Base-by-base conservation (phyloP, 2,329 filamentous ascomycete genomes). In the Neonectria magnoliae region DNA sequence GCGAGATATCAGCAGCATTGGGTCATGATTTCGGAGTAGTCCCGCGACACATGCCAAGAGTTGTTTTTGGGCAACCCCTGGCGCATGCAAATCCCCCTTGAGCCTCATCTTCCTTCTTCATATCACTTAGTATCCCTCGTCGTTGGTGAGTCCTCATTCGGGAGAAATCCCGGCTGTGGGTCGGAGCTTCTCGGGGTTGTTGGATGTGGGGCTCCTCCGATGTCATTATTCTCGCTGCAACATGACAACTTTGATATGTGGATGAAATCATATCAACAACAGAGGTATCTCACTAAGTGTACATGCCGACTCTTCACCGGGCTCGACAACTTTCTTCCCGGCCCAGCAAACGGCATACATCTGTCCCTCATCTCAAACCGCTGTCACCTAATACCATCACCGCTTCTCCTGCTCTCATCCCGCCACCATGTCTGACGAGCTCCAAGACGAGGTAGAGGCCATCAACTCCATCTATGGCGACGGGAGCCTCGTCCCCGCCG, bases 401-500 rank as follows among this genome's bases (percentile, higher is more conserved):
- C 10, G 4, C 18, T 11, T 20, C 13, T 11, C 10, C 13, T 33
- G 25, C 5, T n/a, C 38, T 9, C 22, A 27, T 31, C 27, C 57
- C 66, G 73, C 42, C 68, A 74, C 44, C 65, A 87, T 87, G 84
- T 86, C 85, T 9, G 84, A 87, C 67, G 85, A 88, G 68, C 85
- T 95, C 27, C 77, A 80, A 53, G 92, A 96, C 79, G 93, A 96
- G 76, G 81, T 94, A 31, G 91, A 91, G 75, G 93, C 91, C 67
- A 91, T 96, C 74, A 96, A 95, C 79, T 92, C 93, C 59, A 96
- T 96, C 69, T 96, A 94, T 79, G 90, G 89, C 68, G 85, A 89
- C 52, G 83, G 82, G n/a, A 91, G 90, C 11, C 82, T 94, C 61
- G 62, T 78, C 56, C 75, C 82, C 47, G 74, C 81, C 63, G 77